Percentiles rank a stretch among this genome's conserved stretches.
These are phyloP conservation scores for Micractinium sp. DNA, from an alignment of 139 green algal genomes.

Conservation along the genomic window DNA sequence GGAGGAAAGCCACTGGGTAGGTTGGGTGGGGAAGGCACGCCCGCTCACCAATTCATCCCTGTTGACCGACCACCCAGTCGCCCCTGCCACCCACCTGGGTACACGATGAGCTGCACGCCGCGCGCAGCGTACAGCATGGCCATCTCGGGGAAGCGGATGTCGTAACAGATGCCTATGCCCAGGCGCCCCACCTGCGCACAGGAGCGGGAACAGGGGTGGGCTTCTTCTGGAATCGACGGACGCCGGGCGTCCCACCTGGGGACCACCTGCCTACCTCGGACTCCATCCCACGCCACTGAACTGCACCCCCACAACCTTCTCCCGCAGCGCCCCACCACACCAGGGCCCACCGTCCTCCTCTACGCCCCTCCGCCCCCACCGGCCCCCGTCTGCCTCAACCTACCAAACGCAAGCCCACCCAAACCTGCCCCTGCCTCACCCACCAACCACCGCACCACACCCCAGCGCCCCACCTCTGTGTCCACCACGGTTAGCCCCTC, in stretches of 20 bases:
- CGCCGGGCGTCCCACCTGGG: no score
- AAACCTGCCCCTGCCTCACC: neutral
- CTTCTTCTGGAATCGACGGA: no score
- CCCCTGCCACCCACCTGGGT: neutral
- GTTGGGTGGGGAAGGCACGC: no score
- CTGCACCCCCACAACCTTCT: no score
- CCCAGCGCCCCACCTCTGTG: slow-evolving; percentile 65
- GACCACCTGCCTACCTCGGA: no score
- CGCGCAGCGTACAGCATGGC: slow-evolving; percentile 83
- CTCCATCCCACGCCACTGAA: no score
- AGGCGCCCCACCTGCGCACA: slow-evolving; percentile 53
- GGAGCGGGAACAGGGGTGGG: no score
- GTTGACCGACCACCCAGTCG: no score
- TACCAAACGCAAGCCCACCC: neutral
- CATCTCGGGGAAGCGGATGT: slow-evolving; percentile 97
- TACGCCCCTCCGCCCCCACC: neutral
- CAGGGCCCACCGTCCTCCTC: neutral
- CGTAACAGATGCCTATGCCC: slow-evolving; percentile 97
- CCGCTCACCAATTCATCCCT: no score
- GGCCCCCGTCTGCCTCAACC: no score
- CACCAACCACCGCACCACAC: no score
- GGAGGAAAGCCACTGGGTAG: no score
- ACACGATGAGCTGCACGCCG: slow-evolving; percentile 89
- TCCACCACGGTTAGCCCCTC: slow-evolving; percentile 81
- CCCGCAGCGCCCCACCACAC: neutral